Base-by-base conservation (phyloP, 208 protist species). In the Trypanosoma grayi region DNA sequence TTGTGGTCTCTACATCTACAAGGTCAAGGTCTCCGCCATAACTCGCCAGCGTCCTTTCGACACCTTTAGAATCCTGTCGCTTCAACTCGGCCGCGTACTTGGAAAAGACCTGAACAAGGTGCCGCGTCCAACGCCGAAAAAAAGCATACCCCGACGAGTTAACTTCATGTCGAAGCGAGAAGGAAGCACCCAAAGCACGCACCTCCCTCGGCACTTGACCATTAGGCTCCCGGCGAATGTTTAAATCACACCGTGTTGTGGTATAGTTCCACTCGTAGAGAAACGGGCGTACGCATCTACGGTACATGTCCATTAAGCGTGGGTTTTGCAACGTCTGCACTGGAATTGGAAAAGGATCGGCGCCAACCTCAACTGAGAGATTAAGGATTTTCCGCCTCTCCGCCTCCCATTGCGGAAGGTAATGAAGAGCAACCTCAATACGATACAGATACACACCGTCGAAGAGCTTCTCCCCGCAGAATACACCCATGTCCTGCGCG, bases 401-500 rank as follows among this genome's bases (percentile, higher is more conserved):
- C 27, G 24, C 36, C 6, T 43, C 44, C 60, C 66, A 73, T 4
- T 33, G 37, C n/a, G 46, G 46, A 13, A 59, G 16, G 48, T 73
- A 73, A 22, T 46, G 50, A 2, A 73, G 66, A 0, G 43, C 59
- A 60, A 73, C 51, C 10, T 73, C 66, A 24, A 73, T 4, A 10
- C 34, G 56, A 43, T 67, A 73, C 14, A 69, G 30, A 24, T 60
- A 67, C 8, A 16, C 7, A 18, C 47, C 36, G 18, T 73, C 65
- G 36, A 66, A 43, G 2, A 37, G 25, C 22, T 16, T 27, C 45
- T 41, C 10, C n/a, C 66, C 66, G 20, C 47, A 33, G 45, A 73
- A 73, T 28, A 73, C 31, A 4, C 66, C 66, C 33, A 68, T 59
- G 22, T 73, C 66, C 9, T 43, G 67, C 2, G 59, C 66, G 6